Percentiles rank a stretch among this genome's conserved stretches.
phyloP scores from a whole-genome alignment of 2,329 filamentous ascomycete genomes.

The Alternaria sp. region DNA sequence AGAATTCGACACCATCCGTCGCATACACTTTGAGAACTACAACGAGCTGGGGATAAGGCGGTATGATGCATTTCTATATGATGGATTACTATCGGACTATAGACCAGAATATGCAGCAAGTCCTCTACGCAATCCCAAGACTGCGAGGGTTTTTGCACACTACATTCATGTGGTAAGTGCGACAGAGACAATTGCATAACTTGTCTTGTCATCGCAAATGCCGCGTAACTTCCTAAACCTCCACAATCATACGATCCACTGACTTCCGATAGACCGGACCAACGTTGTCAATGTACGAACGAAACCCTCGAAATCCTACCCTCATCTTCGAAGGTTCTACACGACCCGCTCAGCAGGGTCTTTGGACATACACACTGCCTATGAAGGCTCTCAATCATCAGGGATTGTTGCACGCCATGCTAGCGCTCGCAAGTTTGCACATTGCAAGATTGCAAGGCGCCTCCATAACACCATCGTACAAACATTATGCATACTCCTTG shows the following conservation, averaged over 20 bases:
- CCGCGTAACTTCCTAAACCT: background rate
- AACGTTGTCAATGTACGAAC: conserved; percentile 85
- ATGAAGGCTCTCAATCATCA: conserved; percentile 84
- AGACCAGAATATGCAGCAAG: conserved; percentile 59
- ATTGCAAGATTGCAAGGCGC: conserved; percentile 82
- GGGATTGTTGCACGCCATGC: conserved; percentile 88
- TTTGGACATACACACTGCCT: conserved; percentile 78
- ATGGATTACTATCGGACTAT: conserved; percentile 57
- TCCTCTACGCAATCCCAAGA: conserved; percentile 81
- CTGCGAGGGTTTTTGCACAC: conserved; percentile 86
- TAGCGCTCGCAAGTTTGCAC: conserved; percentile 86
- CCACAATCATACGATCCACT: conserved; percentile 5
- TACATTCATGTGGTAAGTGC: conserved; percentile 76
- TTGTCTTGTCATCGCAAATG: background rate
- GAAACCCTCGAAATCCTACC: conserved; percentile 77
- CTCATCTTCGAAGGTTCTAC: conserved; percentile 66
- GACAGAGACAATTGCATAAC: background rate
- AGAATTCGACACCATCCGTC: conserved; percentile 50
- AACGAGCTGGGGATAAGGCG: conserved; percentile 51
- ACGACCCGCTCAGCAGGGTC: conserved; percentile 43
- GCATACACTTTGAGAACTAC: conserved; percentile 47
- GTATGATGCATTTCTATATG: conserved; percentile 59
- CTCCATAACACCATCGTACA: conserved; percentile 81
- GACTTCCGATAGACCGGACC: conserved; percentile 69
- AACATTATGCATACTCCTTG: conserved; percentile 89